These are phyloP conservation scores for Saccharomycopsis javanensis DNA, from an alignment of 805 yeast genomes.

Conservation along the genomic window DNA sequence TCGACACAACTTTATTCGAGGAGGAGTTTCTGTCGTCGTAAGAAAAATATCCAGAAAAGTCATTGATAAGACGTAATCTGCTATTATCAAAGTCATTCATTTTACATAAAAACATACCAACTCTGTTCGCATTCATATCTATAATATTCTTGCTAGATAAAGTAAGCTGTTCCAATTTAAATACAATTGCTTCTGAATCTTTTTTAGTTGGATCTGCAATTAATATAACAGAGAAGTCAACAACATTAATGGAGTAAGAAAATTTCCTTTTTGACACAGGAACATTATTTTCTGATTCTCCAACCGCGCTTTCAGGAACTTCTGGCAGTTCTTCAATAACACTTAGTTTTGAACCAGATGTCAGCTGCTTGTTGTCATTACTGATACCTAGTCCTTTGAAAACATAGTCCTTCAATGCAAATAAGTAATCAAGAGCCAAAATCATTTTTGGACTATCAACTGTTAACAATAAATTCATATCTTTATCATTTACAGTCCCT, in stretches of 20 bases:
- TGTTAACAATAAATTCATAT: conserved; percentile 45
- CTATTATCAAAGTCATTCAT: conserved; percentile 61
- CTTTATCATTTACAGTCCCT: conserved; percentile 31
- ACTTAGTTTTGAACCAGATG: not conserved
- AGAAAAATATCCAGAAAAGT: conserved; percentile 70
- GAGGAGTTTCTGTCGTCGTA: conserved; percentile 65
- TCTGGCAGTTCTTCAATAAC: conserved; percentile 10
- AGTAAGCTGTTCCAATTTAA: conserved; percentile 72
- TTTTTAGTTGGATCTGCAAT: conserved; percentile 66
- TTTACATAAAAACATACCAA: conserved; percentile 76
- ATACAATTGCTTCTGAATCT: conserved; percentile 80
- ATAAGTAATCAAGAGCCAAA: conserved; percentile 75
- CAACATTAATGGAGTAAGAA: conserved; percentile 57
- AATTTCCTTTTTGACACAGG: conserved; percentile 21
- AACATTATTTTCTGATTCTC: not conserved
- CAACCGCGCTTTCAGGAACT: conserved; percentile 5
- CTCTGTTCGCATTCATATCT: conserved; percentile 60
- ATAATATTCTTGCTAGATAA: conserved; percentile 58
- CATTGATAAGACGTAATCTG: conserved; percentile 72
- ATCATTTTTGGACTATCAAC: conserved; percentile 75
- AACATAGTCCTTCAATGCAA: conserved; percentile 62
- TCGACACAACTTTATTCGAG: conserved; percentile 45
- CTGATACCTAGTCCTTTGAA: conserved; percentile 35
- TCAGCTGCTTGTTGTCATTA: conserved; percentile 28
- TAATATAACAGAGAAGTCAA: conserved; percentile 66